Evolutionary conservation across 2,329 filamentous ascomycete genomes (phyloP), one percentile per base, ranked within the genome.

Genomic region (Coleophoma cylindrospora): DNA sequence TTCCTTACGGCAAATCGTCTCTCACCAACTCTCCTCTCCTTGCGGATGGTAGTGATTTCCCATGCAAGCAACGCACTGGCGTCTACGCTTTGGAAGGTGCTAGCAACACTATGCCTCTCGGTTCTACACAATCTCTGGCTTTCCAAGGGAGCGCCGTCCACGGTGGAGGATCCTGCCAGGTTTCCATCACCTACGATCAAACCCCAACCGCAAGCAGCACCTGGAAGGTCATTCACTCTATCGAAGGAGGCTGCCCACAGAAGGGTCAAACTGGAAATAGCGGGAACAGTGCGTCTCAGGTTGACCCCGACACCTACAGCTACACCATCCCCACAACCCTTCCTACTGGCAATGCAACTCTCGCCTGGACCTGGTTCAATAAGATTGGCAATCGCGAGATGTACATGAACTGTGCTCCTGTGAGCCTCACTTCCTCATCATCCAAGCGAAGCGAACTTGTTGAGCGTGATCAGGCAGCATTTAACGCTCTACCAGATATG

Each of bases 361-460:
- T 97, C 5, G 89, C 89, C 0, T 97, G 91, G 91, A 90, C 90
- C 1, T 97, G 94, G 94, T 83, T 95, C 70, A 97, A 97, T 74
- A 87, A 86, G 52, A 64, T 95, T 10, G 94, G 94, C 3, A 96
- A 96, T 73, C 85, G 91, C 1, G 94, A 97, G 66, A 90, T 96
- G 78, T 96, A 97, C 77, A 95, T 96, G 91, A 95, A 96, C 77
- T 99, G 92, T 60, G 89, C 87, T 0, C 82, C 89, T 0, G 68
- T 95, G 44, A 78, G 75, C 0, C 75, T 97, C 21, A 80, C 80
- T 0, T 71, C 68, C 4, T 70, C 71, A 19, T 68, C 71, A 1
- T 65, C 68, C 48, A 79, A 81, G 63, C 65, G 72, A 7, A 63
- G 62, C 34, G 61, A 61, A 34, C 47, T 66, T 27, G 38, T 54